Percentiles rank a stretch among this genome's conserved stretches.
Evolutionary conservation across 805 yeast species (phyloP).

Genomic region (Candida quercuum): DNA sequence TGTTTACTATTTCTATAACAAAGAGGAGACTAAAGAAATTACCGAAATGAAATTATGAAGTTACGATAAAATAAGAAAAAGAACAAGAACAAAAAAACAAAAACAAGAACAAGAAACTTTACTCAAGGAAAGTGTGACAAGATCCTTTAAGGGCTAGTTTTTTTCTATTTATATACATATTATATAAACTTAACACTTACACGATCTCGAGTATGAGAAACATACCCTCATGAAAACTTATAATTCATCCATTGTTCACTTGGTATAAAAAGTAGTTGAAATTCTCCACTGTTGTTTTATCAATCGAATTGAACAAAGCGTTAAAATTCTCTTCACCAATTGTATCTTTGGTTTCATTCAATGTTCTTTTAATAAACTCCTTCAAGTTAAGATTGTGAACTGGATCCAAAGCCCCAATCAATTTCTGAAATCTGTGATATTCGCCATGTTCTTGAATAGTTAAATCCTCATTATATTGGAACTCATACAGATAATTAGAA

Average conservation of each 20-base stretch:
- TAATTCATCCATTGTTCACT: neutral
- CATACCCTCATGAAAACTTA: no score
- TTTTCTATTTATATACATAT: no score
- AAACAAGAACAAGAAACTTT: no score
- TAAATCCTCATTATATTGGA: constrained; percentile 20
- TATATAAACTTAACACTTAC: neutral
- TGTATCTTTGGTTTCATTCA: constrained; percentile 8
- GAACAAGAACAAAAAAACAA: no score
- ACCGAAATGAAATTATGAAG: no score
- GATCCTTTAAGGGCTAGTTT: no score
- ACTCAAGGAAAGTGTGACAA: no score
- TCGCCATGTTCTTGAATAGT: constrained; percentile 33
- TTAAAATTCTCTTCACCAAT: constrained; percentile 11
- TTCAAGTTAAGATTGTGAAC: constrained; percentile 49
- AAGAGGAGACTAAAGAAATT: neutral
- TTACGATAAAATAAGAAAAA: no score
- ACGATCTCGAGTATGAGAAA: no score
- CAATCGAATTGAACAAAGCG: constrained; percentile 5
- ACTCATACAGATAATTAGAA: constrained; percentile 30
- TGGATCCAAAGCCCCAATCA: constrained; percentile 39
- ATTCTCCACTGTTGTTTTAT: constrained; percentile 18
- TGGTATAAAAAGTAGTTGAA: constrained; percentile 18
- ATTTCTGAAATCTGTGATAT: constrained; percentile 34
- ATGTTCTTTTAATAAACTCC: constrained; percentile 32
- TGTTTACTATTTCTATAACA: constrained; percentile 20